Conservation (phyloP, 2,329 filamentous ascomycete genomes). For the Colletotrichum filicis region DNA sequence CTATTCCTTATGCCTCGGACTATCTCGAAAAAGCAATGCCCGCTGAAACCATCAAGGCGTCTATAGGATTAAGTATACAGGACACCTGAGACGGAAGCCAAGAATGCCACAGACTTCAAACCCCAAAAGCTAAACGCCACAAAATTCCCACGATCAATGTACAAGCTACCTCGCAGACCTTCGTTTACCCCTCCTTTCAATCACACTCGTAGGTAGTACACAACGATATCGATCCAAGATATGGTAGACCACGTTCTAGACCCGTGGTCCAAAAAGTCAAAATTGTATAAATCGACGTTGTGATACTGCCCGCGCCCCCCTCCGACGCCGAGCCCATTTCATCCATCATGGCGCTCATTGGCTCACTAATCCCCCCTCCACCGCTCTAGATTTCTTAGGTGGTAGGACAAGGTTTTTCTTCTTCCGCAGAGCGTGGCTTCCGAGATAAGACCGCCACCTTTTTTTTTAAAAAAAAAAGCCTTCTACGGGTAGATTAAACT, state of each 20-base stretch:
- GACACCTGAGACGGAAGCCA: background rate
- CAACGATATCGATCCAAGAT: background rate
- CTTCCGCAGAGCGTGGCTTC: background rate
- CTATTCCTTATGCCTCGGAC: background rate
- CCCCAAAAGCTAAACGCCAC: background rate
- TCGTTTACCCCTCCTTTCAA: background rate
- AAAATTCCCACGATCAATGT: background rate
- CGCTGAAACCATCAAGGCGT: background rate
- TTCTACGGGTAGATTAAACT: background rate
- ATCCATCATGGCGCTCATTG: background rate
- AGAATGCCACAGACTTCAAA: background rate
- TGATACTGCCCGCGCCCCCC: too few species aligned
- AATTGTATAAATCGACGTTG: background rate
- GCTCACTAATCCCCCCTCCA: background rate
- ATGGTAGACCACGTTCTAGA: background rate
- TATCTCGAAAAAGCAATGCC: background rate
- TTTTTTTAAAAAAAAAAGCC: background rate
- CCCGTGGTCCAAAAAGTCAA: background rate
- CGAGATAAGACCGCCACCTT: background rate
- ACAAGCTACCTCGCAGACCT: background rate
- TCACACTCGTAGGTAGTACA: background rate
- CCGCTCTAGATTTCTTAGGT: background rate
- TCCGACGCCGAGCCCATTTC: background rate
- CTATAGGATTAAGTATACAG: background rate
- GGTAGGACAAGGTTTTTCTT: background rate